Evolutionary conservation across 306 rosid species (phyloP).

Genomic region (Casuarina glauca): DNA sequence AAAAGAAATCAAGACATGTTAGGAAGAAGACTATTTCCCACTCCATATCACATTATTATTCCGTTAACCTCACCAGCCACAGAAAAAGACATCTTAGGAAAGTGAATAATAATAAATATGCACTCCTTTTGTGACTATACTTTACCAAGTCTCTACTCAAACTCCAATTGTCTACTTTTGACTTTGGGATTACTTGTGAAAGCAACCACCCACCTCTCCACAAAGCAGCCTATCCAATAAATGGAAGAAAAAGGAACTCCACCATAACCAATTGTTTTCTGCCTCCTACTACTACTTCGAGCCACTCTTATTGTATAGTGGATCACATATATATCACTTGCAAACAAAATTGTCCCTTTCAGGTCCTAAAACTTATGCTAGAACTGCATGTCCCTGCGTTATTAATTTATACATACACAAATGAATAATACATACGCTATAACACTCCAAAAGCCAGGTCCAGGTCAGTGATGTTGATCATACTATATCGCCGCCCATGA

Average conservation of each 20-base stretch:
- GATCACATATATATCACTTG: neutral
- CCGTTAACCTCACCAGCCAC: neutral
- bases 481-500: constrained; percentile 52
- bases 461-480: constrained; percentile 25
- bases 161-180: constrained; percentile 6
- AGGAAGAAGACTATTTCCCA: neutral
- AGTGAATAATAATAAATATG: constrained; percentile 6
- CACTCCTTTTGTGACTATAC: constrained; percentile 2
- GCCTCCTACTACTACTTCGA: neutral
- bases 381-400: constrained; percentile 34
- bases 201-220: neutral
- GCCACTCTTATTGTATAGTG: neutral
- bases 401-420: constrained; percentile 40
- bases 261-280: neutral
- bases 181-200: constrained; percentile 10
- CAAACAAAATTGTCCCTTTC: constrained; percentile 10
- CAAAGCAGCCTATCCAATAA: neutral
- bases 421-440: neutral
- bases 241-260: neutral
- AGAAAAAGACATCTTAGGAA: constrained; percentile 10
- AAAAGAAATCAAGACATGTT: neutral
- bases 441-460: constrained; percentile 30
- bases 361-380: constrained; percentile 25
- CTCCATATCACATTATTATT: neutral
- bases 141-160: constrained; percentile 30